These are phyloP conservation scores for Pulicaria dysenterica DNA, from an alignment of 129 eudicot species.

Conservation along the genomic window DNA sequence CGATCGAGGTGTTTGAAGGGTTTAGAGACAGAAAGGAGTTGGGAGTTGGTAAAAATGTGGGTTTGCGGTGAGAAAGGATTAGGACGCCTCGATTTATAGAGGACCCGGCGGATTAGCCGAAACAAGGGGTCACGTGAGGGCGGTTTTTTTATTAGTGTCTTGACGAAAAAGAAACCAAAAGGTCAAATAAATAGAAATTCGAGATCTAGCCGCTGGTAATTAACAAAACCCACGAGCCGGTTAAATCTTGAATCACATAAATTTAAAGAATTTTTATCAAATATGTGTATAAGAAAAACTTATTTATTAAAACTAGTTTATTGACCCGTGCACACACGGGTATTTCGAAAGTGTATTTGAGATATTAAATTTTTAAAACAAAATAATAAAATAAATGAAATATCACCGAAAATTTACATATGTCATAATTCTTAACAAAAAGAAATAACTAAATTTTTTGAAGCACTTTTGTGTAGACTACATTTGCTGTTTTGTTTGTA, in stretches of 20 bases:
- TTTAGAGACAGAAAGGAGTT: conserved; percentile 1
- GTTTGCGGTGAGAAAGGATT: neutral
- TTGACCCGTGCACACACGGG: no score
- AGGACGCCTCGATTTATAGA: conserved; percentile 10
- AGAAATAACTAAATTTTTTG: no score
- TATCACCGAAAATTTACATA: no score
- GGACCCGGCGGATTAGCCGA: conserved; percentile 3
- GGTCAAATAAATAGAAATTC: neutral
- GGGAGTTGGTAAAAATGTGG: neutral
- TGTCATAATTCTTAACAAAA: no score
- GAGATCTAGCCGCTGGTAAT: conserved; percentile 25
- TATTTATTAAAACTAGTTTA: no score
- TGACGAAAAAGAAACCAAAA: conserved; percentile 40
- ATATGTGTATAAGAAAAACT: no score
- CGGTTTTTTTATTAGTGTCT: conserved; percentile 25
- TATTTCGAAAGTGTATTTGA: no score
- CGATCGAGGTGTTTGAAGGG: conserved; percentile 10
- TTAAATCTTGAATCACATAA: neutral
- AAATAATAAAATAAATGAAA: no score
- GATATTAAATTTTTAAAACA: no score
- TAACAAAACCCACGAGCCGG: conserved; percentile 15
- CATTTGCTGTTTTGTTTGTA: no score
- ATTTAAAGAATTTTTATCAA: no score
- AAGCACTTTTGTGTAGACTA: no score
- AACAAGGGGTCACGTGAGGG: conserved; percentile 31